phyloP scores from a whole-genome alignment of 2,329 filamentous ascomycete genomes.

The Anisogramma anomala region DNA sequence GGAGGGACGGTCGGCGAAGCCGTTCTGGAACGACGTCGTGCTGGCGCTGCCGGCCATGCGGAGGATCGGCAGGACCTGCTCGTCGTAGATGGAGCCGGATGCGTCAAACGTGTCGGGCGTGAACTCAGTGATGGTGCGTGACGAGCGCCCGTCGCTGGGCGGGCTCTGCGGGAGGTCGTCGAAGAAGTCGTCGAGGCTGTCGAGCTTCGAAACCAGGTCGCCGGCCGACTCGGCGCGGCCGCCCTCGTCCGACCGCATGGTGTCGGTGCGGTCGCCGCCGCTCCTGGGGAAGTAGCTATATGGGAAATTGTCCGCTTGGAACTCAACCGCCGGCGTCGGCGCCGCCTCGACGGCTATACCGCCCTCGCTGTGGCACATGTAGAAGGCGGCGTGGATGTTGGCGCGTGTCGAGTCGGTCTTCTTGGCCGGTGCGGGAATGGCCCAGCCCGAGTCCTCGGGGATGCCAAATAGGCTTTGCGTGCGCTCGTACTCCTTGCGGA shows the following conservation, averaged over 20 bases:
- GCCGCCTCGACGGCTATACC: slow-evolving; percentile 46
- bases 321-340: slow-evolving; percentile 78
- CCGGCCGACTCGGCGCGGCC: slow-evolving; percentile 59
- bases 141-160: slow-evolving; percentile 50
- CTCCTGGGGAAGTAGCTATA: slow-evolving; percentile 67
- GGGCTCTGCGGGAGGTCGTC: slow-evolving; percentile 54
- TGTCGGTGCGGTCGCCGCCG: slow-evolving; percentile 73
- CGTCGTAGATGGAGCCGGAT: slow-evolving; percentile 75
- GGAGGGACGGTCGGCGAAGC: slow-evolving; percentile 69
- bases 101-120: slow-evolving; percentile 56
- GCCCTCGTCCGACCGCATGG: slow-evolving; percentile 82
- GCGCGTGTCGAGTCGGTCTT: slow-evolving; percentile 77
- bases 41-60: slow-evolving; percentile 61
- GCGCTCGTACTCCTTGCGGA: slow-evolving; percentile 87
- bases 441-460: slow-evolving; percentile 91
- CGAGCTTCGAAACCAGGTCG: slow-evolving; percentile 70
- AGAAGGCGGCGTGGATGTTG: slow-evolving; percentile 94
- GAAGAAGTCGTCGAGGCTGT: slow-evolving; percentile 73
- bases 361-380: slow-evolving; percentile 69
- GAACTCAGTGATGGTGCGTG: slow-evolving; percentile 53
- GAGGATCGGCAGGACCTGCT: slow-evolving; percentile 81
- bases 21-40: slow-evolving; percentile 73
- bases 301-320: slow-evolving; percentile 79
- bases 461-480: slow-evolving; percentile 95
- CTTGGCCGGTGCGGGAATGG: slow-evolving; percentile 81